Conservation (phyloP, 352 stramenopile genomes). For the Globisporangium perplexum region DNA sequence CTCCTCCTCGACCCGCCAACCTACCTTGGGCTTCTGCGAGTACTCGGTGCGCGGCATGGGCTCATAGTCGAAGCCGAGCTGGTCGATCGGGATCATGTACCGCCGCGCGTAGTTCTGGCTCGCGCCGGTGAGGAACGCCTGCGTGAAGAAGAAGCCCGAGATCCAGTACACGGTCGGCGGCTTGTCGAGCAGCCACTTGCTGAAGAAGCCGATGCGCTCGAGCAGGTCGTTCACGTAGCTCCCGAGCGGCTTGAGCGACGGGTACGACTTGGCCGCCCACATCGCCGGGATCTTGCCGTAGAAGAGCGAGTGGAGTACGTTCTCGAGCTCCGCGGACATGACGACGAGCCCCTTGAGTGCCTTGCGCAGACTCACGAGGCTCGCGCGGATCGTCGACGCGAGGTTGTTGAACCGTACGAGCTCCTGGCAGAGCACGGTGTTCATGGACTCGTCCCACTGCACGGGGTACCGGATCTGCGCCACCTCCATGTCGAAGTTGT, state of each 20-base stretch:
- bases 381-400: constrained; percentile 79
- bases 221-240: constrained; percentile 91
- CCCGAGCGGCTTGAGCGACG: constrained; percentile 89
- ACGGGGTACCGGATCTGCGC: constrained; percentile 90
- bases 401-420: constrained; percentile 93
- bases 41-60: constrained; percentile 77
- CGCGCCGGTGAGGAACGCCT: constrained; percentile 93
- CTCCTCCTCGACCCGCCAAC: too few relatives aligned
- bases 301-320: constrained; percentile 88
- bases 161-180: constrained; percentile 92
- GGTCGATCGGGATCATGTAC: constrained; percentile 90
- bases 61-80: constrained; percentile 77
- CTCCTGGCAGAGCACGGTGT: constrained; percentile 92
- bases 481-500: constrained; percentile 92
- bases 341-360: constrained; percentile 92
- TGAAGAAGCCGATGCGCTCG: constrained; percentile 88
- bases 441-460: constrained; percentile 92
- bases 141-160: constrained; percentile 95
- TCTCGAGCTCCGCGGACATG: constrained; percentile 93
- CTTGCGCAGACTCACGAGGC: constrained; percentile 83
- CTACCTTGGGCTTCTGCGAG: constrained; percentile 60
- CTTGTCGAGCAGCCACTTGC: constrained; percentile 86
- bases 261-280: constrained; percentile 90
- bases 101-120: constrained; percentile 93
- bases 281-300: constrained; percentile 90